These are phyloP conservation scores for Leishmania turanica DNA, from an alignment of 208 protist genomes.

Conservation along the genomic window DNA sequence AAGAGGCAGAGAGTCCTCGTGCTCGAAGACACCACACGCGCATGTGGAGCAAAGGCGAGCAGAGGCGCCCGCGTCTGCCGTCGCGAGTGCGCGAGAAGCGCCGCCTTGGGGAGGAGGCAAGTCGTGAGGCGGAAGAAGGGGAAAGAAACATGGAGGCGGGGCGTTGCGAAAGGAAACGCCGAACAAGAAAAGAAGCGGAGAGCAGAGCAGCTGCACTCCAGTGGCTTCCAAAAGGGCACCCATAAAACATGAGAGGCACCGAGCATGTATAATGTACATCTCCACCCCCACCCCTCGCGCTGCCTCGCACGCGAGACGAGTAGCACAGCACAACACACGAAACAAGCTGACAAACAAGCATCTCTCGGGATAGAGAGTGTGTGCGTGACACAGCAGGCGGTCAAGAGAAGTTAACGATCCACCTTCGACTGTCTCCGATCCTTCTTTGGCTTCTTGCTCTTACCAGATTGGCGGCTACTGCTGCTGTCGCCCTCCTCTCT, in stretches of 20 bases:
- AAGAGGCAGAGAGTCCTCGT: neutral
- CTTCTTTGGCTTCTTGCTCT: neutral
- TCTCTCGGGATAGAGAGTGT: neutral
- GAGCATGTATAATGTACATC: slow-evolving; percentile 7
- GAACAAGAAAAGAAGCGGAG: neutral
- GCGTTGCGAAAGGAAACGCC: neutral
- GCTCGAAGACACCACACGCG: neutral
- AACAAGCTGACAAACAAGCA: neutral
- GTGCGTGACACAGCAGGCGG: neutral
- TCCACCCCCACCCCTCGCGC: neutral
- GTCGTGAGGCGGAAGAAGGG: neutral
- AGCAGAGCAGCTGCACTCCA: neutral
- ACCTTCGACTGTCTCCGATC: neutral
- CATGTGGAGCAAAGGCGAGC: neutral
- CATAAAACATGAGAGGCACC: neutral
- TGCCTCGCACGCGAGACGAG: neutral
- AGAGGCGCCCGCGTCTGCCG: neutral
- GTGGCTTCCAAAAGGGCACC: neutral
- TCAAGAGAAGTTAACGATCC: neutral
- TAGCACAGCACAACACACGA: neutral
- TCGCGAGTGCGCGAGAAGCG: neutral
- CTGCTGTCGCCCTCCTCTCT: neutral
- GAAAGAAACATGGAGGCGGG: neutral
- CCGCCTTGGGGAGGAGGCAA: neutral
- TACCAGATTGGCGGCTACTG: no score